phyloP scores from a whole-genome alignment of 1,284 basidiomycete species.

The Microbotryum intermedium region DNA sequence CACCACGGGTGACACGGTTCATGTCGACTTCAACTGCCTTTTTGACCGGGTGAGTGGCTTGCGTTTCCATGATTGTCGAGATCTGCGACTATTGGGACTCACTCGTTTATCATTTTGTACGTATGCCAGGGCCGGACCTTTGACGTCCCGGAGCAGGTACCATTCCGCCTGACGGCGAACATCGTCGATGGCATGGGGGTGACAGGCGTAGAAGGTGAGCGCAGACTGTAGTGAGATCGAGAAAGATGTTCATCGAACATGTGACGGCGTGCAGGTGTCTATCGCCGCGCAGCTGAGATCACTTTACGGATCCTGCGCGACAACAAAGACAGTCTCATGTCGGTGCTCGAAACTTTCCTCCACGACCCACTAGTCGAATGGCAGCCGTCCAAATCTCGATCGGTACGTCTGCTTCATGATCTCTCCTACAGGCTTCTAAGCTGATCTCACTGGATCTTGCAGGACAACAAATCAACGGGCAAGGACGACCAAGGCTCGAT shows the following conservation, averaged over 20 bases:
- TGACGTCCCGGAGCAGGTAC: conserved; percentile 85
- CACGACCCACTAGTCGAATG: conserved; percentile 97
- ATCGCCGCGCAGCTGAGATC: conserved; percentile 85
- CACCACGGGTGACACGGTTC: conserved; percentile 81
- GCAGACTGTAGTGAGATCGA: not conserved
- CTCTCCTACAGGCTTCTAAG: not conserved
- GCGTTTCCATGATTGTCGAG: too few relatives aligned
- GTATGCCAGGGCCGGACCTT: conserved; percentile 64
- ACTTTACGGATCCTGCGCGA: conserved; percentile 78
- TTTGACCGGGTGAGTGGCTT: conserved; percentile 70
- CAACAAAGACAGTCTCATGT: conserved; percentile 92
- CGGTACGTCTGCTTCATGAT: not conserved
- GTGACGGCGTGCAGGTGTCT: conserved; percentile 54
- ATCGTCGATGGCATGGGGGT: conserved; percentile 88
- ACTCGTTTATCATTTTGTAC: not conserved
- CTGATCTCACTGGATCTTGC: not conserved
- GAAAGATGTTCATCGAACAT: not conserved
- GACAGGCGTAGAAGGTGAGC: conserved; percentile 77
- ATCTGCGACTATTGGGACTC: too few relatives aligned
- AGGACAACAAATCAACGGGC: conserved; percentile 28
- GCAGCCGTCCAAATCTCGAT: conserved; percentile 54
- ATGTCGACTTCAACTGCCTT: conserved; percentile 97
- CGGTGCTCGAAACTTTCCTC: conserved; percentile 91
- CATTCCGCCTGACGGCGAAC: conserved; percentile 93
- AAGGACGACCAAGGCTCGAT: conserved; percentile 22